These are phyloP conservation scores for Verticillium tricorpus DNA, from an alignment of 2,329 filamentous ascomycete species.

Conservation along the genomic window DNA sequence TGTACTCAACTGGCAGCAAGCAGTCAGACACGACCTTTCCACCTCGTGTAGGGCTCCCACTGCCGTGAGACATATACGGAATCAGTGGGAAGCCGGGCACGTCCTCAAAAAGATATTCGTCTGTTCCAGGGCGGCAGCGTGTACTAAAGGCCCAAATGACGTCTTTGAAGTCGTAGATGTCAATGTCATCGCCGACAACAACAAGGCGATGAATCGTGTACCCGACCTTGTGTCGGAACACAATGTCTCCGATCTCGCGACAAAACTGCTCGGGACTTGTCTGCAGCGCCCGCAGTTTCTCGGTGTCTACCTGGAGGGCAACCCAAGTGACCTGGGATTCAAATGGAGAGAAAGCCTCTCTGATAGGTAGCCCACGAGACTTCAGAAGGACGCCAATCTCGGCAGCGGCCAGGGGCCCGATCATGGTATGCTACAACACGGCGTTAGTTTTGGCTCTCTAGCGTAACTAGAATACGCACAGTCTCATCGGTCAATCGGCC, in stretches of 20 bases:
- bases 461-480: slow-evolving; percentile 5
- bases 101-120: slow-evolving; percentile 42
- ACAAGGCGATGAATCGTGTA: slow-evolving; percentile 38
- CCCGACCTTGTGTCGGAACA: slow-evolving; percentile 37
- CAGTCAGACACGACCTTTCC: slow-evolving; percentile 43
- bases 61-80: slow-evolving; percentile 41
- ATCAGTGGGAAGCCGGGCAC: slow-evolving; percentile 36
- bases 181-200: slow-evolving; percentile 44
- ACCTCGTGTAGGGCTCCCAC: slow-evolving; percentile 16
- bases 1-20: slow-evolving; percentile 37
- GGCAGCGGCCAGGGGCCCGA: slow-evolving; percentile 20
- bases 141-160: slow-evolving; percentile 46
- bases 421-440: neutral
- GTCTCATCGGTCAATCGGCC: slow-evolving; percentile 41
- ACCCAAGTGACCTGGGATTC: slow-evolving; percentile 44
- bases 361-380: slow-evolving; percentile 34
- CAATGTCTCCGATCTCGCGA: slow-evolving; percentile 33
- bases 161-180: slow-evolving; percentile 38
- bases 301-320: slow-evolving; percentile 51
- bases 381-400: slow-evolving; percentile 33
- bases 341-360: slow-evolving; percentile 37
- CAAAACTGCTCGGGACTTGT: slow-evolving; percentile 35
- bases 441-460: slow-evolving; percentile 1
- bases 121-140: slow-evolving; percentile 36
- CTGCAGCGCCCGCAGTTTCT: slow-evolving; percentile 51